Conservation (phyloP, 805 yeast species). For the Wickerhamiella musiphila region DNA sequence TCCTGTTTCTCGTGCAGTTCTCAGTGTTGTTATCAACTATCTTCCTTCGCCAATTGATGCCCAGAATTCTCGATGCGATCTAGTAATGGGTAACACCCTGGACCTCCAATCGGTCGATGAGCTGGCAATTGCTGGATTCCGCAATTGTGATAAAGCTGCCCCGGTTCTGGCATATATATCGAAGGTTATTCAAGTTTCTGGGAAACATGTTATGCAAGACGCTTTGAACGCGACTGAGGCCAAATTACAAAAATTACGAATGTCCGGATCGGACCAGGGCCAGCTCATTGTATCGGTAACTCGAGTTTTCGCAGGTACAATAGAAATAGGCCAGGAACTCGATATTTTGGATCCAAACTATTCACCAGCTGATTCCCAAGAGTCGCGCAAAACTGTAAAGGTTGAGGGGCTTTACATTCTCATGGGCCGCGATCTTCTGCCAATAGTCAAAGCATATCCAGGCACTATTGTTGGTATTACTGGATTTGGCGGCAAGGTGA, state of each 20-base stretch:
- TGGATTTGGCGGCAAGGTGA: slow-evolving; percentile 64
- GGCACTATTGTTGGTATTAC: slow-evolving; percentile 92
- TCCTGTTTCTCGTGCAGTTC: slow-evolving; percentile 73
- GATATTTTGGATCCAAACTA: slow-evolving; percentile 76
- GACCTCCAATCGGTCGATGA: slow-evolving; percentile 32
- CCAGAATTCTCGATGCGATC: slow-evolving; percentile 54
- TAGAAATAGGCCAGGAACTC: slow-evolving; percentile 56
- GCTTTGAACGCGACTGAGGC: slow-evolving; percentile 6
- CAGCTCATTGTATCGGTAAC: slow-evolving; percentile 79
- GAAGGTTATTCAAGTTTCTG: slow-evolving; percentile 75
- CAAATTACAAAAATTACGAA: slow-evolving; percentile 12
- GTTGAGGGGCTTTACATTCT: slow-evolving; percentile 58
- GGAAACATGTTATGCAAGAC: slow-evolving; percentile 54
- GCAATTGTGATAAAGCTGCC: slow-evolving; percentile 47
- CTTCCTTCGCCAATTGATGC: slow-evolving; percentile 71
- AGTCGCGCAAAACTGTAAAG: slow-evolving; percentile 30
- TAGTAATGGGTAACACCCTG: slow-evolving; percentile 44
- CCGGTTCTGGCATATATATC: slow-evolving; percentile 68
- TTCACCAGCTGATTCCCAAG: slow-evolving; percentile 39
- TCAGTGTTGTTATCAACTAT: slow-evolving; percentile 68
- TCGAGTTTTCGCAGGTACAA: slow-evolving; percentile 72
- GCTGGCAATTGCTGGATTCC: slow-evolving; percentile 34
- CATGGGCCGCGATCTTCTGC: slow-evolving; percentile 83
- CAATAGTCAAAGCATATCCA: slow-evolving; percentile 69
- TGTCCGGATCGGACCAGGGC: slow-evolving; percentile 23